Base-by-base conservation (phyloP, 257 asterid genomes). In the Vinca minor region DNA sequence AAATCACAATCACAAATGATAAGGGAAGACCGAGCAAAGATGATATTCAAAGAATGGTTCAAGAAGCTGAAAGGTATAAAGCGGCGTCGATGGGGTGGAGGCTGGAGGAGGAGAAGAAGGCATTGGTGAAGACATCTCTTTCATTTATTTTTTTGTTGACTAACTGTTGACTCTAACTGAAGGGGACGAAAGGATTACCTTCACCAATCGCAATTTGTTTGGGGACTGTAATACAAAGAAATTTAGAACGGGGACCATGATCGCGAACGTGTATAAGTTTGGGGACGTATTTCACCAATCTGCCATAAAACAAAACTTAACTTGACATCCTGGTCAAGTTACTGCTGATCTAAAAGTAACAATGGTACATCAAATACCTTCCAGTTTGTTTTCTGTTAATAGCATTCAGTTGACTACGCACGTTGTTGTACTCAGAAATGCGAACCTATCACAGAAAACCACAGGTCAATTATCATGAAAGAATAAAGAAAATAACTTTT, bases 371-470 rank as follows among this genome's bases (percentile, higher is more conserved):
- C 20, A 45, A 79, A 69, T 79, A 90, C 97, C 95, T 87, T 74
- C 96, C 95, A 2, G 85, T 80, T 76, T 85, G 95, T 80, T 90
- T 85, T 63, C 95, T 71, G 66, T 84, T 87, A 56, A 85, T 87
- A 76, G 87, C 86, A 79, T 85, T 90, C 57, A 87, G 92, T 77
- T 81, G 92, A 77, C 97, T 90, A 45, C 90, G 88, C 71, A 90
- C 90, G 66, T 87, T 87, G 77, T 62, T 84, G 71, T 83, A 84
- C 78, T 90, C 97, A 71, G 97, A 73, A 70, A 87, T 85, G 52
- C 95, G 97, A 72, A 91, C 95, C 97, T 87, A 85, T 48, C 46
- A 67, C 68, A 39, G 71, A 70, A 72, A 76, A 68, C 63, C 66
- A 78, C 28, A 73, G 55, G 12, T 36, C 29, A 11, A 57, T 54